Evolutionary conservation across 2,329 filamentous ascomycete genomes (phyloP).

Genomic region (Pyrenophora seminiperda): DNA sequence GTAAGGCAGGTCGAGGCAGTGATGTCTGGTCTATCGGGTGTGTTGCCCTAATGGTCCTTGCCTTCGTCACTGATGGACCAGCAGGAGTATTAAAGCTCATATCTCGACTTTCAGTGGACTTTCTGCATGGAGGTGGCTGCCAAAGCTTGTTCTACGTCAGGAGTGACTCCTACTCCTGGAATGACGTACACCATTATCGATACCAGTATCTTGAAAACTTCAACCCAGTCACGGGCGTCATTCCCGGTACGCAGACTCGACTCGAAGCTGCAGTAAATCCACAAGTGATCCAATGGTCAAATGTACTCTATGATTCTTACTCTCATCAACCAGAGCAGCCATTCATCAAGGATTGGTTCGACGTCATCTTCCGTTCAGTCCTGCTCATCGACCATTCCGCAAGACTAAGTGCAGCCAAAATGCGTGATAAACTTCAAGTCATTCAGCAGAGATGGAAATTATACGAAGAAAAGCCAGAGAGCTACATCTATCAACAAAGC

Average conservation of each 20-base stretch:
- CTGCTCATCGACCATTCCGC: too few relatives aligned
- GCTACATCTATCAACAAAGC: too few relatives aligned
- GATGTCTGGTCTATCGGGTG: background rate
- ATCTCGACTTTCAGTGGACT: background rate
- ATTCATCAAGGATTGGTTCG: too few relatives aligned
- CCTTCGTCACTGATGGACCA: background rate
- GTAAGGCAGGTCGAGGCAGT: background rate
- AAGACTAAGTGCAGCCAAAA: too few relatives aligned
- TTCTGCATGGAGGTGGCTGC: fast-evolving
- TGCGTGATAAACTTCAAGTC: too few relatives aligned
- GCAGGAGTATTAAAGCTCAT: background rate
- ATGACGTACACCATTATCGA: background rate
- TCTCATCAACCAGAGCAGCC: too few relatives aligned
- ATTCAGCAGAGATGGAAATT: too few relatives aligned
- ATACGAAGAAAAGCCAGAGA: too few relatives aligned
- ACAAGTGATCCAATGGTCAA: background rate
- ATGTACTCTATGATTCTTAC: background rate
- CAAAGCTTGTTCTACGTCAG: background rate
- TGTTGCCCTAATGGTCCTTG: background rate
- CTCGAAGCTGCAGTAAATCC: background rate
- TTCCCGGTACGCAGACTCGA: background rate
- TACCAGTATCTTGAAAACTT: background rate
- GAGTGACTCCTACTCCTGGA: background rate
- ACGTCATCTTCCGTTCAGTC: too few relatives aligned
- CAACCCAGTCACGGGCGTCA: background rate